Base-by-base conservation (phyloP, 2,329 filamentous ascomycete species). In the Pestalotiopsis sp. region DNA sequence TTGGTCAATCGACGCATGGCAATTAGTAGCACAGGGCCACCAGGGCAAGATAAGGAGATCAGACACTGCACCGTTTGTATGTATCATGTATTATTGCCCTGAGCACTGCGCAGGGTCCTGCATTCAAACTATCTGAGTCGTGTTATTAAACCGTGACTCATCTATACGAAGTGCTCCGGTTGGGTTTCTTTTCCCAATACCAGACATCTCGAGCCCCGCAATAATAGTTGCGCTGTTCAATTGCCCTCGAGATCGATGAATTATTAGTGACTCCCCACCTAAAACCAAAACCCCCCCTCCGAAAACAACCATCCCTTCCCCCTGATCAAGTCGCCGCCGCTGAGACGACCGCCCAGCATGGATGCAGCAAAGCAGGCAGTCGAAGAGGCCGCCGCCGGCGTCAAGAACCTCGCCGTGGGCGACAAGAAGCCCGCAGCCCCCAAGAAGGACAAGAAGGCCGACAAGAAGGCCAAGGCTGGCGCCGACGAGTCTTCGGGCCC, bases 371-470 rank as follows among this genome's bases (percentile, higher is more conserved):
- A 85, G 66, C 73, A 84, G 69, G 80, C 81, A 65, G 79, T 85
- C 66, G 80, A 82, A 68, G 76, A 82, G 71, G 82, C 84, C 70
- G 81, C 81, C 66, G 84, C 87, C 64, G 83, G 84, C 66, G 83
- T 87, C 68, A 87, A 87, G 77, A 85, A 87, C 61, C 80, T 87
- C 58, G 79, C 82, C 49, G 80, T 87, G 71, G 75, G 38, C 61
- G 61, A 79, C 67, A 74, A 75, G 66, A 80, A 81, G 75, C 76
- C 79, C 70, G 20, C 41, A 2, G 64, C 17, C 62, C 36, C 36
- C 52, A 55, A 55, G 64, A 72, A 72, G 78, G 77, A 82, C 74
- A 77, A 76, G 74, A 80, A 78, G 73, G 71, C 76, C 74, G 80
- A 78, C 73, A 72, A 82, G 75, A 80, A 82, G 73, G 77, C 86